Conservation (phyloP, 164 flowering plant species). For the Vitis riparia region DNA sequence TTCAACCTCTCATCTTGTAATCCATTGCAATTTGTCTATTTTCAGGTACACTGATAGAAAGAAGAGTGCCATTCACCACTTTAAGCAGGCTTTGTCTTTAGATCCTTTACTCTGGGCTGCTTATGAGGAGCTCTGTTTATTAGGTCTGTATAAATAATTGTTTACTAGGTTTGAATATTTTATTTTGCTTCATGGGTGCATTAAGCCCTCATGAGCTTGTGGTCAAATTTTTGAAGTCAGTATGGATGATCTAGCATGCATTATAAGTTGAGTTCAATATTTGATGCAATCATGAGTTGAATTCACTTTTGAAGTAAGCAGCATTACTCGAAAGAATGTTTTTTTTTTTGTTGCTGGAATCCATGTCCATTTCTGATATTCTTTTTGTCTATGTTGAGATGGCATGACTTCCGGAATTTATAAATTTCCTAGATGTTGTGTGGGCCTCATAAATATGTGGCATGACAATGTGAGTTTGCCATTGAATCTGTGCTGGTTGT, state of each 20-base stretch:
- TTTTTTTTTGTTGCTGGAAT: not conserved
- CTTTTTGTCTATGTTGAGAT: no score
- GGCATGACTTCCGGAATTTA: no score
- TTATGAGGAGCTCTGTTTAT: conserved; percentile 87
- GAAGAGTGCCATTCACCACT: conserved; percentile 77
- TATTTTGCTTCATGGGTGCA: no score
- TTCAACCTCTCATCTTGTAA: conserved; percentile 8
- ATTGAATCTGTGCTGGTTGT: no score
- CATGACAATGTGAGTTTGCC: no score
- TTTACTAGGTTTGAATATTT: no score
- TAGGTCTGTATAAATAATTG: conserved; percentile 55
- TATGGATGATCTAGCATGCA: not conserved
- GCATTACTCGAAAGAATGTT: not conserved
- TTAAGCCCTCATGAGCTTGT: not conserved
- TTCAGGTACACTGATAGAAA: conserved; percentile 94
- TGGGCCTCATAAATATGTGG: no score
- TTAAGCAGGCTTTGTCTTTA: conserved; percentile 80
- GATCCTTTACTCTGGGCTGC: conserved; percentile 98
- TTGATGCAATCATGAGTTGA: not conserved
- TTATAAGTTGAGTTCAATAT: not conserved
- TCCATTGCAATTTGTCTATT: conserved; percentile 8
- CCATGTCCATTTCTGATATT: not conserved
- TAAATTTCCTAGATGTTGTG: no score
- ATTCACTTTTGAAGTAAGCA: not conserved
- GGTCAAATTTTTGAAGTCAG: not conserved